Evolutionary conservation across 306 rosid genomes (phyloP).

Genomic region (Clitoria ternatea): DNA sequence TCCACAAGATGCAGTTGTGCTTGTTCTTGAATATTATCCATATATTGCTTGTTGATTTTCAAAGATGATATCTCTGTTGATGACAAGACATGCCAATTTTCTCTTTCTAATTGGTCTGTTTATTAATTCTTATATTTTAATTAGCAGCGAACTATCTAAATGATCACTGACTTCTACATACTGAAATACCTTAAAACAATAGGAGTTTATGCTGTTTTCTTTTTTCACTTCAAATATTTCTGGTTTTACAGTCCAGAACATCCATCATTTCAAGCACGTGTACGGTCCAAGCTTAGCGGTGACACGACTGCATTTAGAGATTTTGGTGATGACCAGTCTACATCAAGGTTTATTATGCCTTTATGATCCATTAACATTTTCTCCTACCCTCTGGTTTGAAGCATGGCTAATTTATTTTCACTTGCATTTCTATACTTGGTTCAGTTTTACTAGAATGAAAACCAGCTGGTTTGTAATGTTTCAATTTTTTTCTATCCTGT

Average conservation of each 20-base stretch:
- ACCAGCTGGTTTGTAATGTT: neutral
- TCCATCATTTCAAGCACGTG: constrained; percentile 72
- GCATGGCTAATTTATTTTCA: neutral
- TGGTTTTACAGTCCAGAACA: constrained; percentile 87
- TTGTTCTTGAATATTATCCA: neutral
- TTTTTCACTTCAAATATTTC: constrained; percentile 5
- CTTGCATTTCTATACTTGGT: neutral
- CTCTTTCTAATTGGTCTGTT: constrained; percentile 13
- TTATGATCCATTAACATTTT: constrained; percentile 23
- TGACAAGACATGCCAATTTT: neutral
- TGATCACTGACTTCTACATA: constrained; percentile 1
- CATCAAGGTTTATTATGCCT: constrained; percentile 60
- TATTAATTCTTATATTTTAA: constrained; percentile 8
- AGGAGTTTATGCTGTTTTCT: constrained; percentile 3
- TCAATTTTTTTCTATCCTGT: constrained; percentile 2
- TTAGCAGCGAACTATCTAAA: neutral
- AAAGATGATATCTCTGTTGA: constrained; percentile 17
- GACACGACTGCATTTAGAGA: constrained; percentile 74
- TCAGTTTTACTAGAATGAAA: constrained; percentile 8
- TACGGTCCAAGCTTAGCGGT: constrained; percentile 92
- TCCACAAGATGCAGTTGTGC: too few relatives aligned
- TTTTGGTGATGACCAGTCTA: constrained; percentile 74
- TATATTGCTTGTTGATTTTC: neutral
- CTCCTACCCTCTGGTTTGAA: constrained; percentile 6
- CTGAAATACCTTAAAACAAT: constrained; percentile 6